Percentiles rank a stretch among this genome's conserved stretches.
phyloP scores from a whole-genome alignment of 2,329 filamentous ascomycete species.

The Trichoderma cornu-damae region DNA sequence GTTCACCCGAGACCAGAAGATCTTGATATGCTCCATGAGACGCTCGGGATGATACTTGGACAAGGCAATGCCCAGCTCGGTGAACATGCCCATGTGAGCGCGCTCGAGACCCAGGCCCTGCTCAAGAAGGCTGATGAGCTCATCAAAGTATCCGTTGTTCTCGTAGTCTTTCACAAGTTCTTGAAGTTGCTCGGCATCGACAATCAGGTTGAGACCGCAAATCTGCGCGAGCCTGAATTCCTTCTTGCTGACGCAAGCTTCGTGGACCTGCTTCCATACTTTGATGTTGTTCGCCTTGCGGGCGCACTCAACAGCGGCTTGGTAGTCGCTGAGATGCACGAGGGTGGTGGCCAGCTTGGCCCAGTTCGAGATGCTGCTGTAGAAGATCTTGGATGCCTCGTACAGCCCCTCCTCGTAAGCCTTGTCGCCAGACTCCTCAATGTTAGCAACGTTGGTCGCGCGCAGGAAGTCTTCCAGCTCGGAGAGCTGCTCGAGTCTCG shows the following conservation, averaged over 20 bases:
- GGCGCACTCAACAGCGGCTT: slow-evolving; percentile 93
- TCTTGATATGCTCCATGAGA: slow-evolving; percentile 96
- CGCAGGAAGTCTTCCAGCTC: slow-evolving; percentile 97
- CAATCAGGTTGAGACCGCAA: slow-evolving; percentile 94
- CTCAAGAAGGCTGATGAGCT: slow-evolving; percentile 90
- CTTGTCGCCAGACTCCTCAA: slow-evolving; percentile 97
- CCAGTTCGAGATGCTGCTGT: slow-evolving; percentile 98
- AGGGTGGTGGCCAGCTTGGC: slow-evolving; percentile 96
- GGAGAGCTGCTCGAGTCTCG: slow-evolving; percentile 81
- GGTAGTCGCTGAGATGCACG: slow-evolving; percentile 95
- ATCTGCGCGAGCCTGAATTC: slow-evolving; percentile 99
- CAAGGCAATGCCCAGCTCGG: slow-evolving; percentile 82
- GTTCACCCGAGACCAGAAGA: slow-evolving; percentile 98
- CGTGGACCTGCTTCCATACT: slow-evolving; percentile 98
- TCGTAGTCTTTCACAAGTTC: slow-evolving; percentile 96
- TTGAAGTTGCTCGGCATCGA: slow-evolving; percentile 92
- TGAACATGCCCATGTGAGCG: slow-evolving; percentile 97
- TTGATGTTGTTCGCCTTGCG: slow-evolving; percentile 99
- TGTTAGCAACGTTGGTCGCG: slow-evolving; percentile 86
- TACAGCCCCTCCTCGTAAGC: slow-evolving; percentile 91
- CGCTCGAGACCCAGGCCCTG: slow-evolving; percentile 89
- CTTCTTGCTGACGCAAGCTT: slow-evolving; percentile 93
- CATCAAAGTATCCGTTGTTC: slow-evolving; percentile 94
- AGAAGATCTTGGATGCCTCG: slow-evolving; percentile 98
- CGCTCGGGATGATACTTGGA: slow-evolving; percentile 93